These are phyloP conservation scores for Actinidia chinensis DNA, from an alignment of 179 eudicot genomes.

Conservation along the genomic window DNA sequence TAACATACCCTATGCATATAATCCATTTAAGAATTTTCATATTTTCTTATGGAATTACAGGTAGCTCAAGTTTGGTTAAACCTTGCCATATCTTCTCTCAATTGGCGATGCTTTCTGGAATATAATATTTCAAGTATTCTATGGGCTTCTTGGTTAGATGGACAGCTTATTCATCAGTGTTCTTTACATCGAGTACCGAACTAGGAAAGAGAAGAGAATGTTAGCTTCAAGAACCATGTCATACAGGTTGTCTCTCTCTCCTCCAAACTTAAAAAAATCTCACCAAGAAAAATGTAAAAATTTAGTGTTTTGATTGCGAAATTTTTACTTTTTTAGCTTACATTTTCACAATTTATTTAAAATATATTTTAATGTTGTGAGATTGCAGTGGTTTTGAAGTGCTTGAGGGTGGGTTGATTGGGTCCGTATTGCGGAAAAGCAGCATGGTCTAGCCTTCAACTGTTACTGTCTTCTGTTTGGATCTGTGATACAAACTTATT, in stretches of 20 bases:
- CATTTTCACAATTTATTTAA: too few relatives aligned
- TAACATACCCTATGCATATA: too few relatives aligned
- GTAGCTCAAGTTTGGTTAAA: constrained; percentile 88
- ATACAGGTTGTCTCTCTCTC: constrained; percentile 56
- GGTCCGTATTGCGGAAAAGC: constrained; percentile 84
- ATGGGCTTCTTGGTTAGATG: constrained; percentile 86
- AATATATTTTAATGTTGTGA: background rate
- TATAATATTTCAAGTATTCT: constrained; percentile 64
- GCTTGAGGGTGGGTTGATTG: constrained; percentile 72
- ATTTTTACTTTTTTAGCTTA: too few relatives aligned
- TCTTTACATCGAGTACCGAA: constrained; percentile 79
- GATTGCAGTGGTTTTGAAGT: constrained; percentile 88
- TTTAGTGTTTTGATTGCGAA: too few relatives aligned
- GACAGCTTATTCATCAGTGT: constrained; percentile 85
- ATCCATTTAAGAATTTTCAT: too few relatives aligned
- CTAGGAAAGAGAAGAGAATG: constrained; percentile 71
- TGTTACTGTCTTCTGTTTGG: constrained; percentile 89
- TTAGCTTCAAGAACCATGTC: constrained; percentile 84
- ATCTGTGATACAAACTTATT: constrained; percentile 83
- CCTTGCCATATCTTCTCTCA: constrained; percentile 86
- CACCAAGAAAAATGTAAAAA: too few relatives aligned
- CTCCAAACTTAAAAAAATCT: background rate
- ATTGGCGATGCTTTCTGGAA: constrained; percentile 78
- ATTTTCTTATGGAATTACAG: constrained; percentile 27
- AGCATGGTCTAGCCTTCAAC: constrained; percentile 74